Evolutionary conservation across 2,329 filamentous ascomycete species (phyloP).

Genomic region (Hypoxylon sp.): DNA sequence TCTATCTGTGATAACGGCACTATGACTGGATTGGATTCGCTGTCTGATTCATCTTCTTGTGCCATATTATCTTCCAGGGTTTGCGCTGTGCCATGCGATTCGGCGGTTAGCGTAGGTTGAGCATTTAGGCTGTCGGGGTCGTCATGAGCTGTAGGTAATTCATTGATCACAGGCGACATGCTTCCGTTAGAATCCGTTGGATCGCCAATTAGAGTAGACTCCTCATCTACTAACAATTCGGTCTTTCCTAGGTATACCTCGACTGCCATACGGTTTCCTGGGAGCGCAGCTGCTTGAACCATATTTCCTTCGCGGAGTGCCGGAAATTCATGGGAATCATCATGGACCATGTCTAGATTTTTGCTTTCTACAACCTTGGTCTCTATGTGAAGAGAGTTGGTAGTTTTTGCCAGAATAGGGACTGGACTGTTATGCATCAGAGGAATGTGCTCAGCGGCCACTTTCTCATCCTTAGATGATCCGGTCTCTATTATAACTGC

Average conservation of each 20-base stretch:
- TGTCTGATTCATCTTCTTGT: slow-evolving; percentile 28
- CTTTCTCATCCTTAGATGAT: not conserved
- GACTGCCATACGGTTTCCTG: not conserved
- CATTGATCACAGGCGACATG: slow-evolving; percentile 1
- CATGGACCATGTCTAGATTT: not conserved
- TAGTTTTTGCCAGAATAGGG: not conserved
- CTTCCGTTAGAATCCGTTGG: slow-evolving; percentile 39
- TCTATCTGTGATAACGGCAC: slow-evolving; percentile 41
- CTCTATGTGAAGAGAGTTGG: slow-evolving; percentile 5
- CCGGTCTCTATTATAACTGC: not conserved
- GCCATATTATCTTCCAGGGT: not conserved
- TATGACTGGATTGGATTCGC: slow-evolving; percentile 24
- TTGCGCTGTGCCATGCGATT: slow-evolving; percentile 3
- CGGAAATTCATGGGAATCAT: slow-evolving; percentile 10
- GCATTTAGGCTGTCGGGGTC: slow-evolving; percentile 4
- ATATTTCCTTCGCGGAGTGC: slow-evolving; percentile 28
- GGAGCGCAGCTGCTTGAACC: not conserved
- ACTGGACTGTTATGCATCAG: not conserved
- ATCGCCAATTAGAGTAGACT: slow-evolving; percentile 47
- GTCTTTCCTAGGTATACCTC: not conserved
- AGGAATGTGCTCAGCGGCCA: not conserved
- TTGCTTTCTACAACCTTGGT: not conserved
- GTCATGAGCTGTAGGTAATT: slow-evolving; percentile 9
- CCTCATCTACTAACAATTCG: slow-evolving; percentile 41
- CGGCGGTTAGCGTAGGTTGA: slow-evolving; percentile 19